Base-by-base conservation (phyloP, 805 yeast genomes). In the Yarrowia porcina region DNA sequence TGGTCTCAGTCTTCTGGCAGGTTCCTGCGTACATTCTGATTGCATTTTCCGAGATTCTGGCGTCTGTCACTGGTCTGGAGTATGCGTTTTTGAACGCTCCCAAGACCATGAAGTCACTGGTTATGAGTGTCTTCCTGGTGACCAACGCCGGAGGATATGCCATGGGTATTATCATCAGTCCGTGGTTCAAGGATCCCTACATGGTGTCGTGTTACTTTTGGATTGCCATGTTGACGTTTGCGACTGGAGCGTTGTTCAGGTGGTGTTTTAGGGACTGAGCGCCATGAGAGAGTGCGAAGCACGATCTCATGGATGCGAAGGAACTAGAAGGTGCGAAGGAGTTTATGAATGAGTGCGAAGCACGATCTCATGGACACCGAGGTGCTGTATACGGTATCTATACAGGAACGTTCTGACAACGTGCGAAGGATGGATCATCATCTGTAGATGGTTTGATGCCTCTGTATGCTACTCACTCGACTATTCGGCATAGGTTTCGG, bases 11-110 rank as follows among this genome's bases (percentile, higher is more conserved):
- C 66, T 89, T 89, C 66, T 77, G 84, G 65, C 92, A 88, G 76
- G 78, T 80, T 12, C 87, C 87, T 15, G 87, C 90, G 2, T 89
- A 88, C 74, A 80, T 87, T 42, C 75, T 89, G 66, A 84, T 87
- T 74, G 93, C 89, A 11, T 71, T 87, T 61, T 83, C 91, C 18
- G 96, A 89, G 75, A 88, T 88, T 68, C 81, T 89, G 68, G 91
- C 92, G 25, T 86, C 89, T 57, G 83, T 88, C 69, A 88, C 94
- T n/a, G 94, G 93, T 68, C 81, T 87, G 69, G 94, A 89, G 76
- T 88, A 87, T 70, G 96, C 96, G 15, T 89, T 87, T 76, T 83
- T 91, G 20, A 86, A 88, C 76, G 93, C 94, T 4, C 94, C 94
- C 44, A 80, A 79, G 9, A 75, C 81, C 44, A 84, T 84, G 88